Base-by-base conservation (phyloP, 371 early-diverging fungal species). In the Mortierella sp. region DNA sequence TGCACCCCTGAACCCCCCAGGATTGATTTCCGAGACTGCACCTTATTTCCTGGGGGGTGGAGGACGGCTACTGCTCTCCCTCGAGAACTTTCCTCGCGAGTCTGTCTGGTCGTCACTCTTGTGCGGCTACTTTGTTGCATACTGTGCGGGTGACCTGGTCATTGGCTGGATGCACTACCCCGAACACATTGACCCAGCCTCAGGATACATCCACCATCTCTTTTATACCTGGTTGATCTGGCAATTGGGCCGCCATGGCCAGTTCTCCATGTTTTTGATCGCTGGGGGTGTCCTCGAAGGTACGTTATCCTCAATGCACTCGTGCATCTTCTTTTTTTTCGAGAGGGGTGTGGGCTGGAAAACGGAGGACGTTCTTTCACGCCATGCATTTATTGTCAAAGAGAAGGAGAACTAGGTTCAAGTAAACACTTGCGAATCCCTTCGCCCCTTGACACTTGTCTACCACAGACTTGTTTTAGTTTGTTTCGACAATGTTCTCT, bases 21-120 rank as follows among this genome's bases (percentile, higher is more conserved):
- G 49, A 14, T 24, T 77, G 21, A 49, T 35, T 29, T 77, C 80
- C 0, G n/a, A 54, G 8, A 70, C 58, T 32, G 77, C 80, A 18
- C 80, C 84, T 6, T 80, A 80, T 48, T 83, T 75, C 38, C 41
- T 84, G 41, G 84, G 84, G 21, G 84, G 84, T 1, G 84, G 84
- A 44, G 84, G 84, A 18, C 68, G 84, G 18, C 55, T 84, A 3
- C 27, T 84, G 8, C 29, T 80, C 70, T 84, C 84, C 43, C 21
- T 80, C 55, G 84, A 80, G 68, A 78, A 79, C 46, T 83, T 76
- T 43, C 83, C 79, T 1, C 78, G 76, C 3, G 80, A 78, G 38
- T 58, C 73, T 1, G 71, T 75, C 46, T 70, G 70, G 44, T 75
- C 78, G 14, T 72, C 74, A 2, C 65, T 60, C 14, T 0, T 75